Conservation (phyloP, 257 asterid genomes). For the Mitragyna speciosa region DNA sequence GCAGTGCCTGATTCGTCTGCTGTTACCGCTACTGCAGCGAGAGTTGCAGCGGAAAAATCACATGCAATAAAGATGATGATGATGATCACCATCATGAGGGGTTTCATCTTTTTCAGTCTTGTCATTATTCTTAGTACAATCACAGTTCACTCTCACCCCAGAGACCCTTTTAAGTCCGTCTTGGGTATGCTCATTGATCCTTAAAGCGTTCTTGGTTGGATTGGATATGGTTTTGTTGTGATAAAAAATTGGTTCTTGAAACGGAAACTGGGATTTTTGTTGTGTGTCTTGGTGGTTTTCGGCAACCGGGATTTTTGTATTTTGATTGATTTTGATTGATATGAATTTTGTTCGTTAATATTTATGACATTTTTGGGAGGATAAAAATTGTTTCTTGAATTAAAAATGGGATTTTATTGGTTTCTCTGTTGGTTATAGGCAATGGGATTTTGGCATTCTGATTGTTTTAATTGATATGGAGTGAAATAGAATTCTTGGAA, state of each 20-base stretch:
- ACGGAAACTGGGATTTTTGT: slow-evolving; percentile 3
- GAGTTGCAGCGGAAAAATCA: slow-evolving; percentile 34
- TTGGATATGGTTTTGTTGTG: slow-evolving; percentile 3
- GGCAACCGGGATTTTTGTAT: slow-evolving; percentile 29
- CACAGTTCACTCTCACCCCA: slow-evolving; percentile 38
- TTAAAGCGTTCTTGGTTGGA: not conserved
- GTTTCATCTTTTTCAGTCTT: slow-evolving; percentile 27
- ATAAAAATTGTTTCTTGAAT: slow-evolving; percentile 4
- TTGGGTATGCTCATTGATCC: slow-evolving; percentile 43
- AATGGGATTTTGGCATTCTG: slow-evolving; percentile 27
- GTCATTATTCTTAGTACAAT: slow-evolving; percentile 36
- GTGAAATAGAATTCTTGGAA: slow-evolving; percentile 1
- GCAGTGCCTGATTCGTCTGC: slow-evolving; percentile 6
- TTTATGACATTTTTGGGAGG: not conserved
- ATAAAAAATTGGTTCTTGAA: not conserved
- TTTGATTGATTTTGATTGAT: slow-evolving; percentile 1
- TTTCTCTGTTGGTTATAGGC: slow-evolving; percentile 7
- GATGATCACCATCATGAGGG: slow-evolving; percentile 39
- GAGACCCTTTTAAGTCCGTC: slow-evolving; percentile 53
- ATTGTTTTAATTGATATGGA: not conserved
- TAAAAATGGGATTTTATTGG: not conserved
- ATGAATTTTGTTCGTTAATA: slow-evolving; percentile 33
- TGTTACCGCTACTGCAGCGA: slow-evolving; percentile 33
- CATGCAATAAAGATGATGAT: slow-evolving; percentile 39
- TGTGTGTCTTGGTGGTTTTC: not conserved